Percentiles rank a stretch among this genome's conserved stretches.
Conservation (phyloP, 768 basidiomycete species). For the Xanthoconium stramineum region DNA sequence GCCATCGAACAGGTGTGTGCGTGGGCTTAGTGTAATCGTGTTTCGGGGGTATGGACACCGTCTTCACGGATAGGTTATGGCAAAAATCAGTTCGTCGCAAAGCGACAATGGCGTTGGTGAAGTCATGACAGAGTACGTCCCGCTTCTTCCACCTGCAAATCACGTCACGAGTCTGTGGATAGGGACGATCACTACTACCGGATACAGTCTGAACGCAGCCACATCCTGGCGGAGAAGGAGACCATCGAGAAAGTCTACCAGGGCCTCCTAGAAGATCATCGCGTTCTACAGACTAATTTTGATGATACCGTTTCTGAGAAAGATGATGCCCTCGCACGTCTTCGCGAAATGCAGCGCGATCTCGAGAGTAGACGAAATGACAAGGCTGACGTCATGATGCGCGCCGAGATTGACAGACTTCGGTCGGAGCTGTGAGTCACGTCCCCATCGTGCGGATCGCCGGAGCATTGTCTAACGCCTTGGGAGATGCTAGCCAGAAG, state of each 20-base stretch:
- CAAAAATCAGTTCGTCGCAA: constrained; percentile 56
- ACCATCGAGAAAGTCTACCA: constrained; percentile 82
- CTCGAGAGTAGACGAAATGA: constrained; percentile 59
- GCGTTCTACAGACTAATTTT: constrained; percentile 65
- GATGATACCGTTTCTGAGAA: constrained; percentile 79
- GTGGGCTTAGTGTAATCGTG: background rate
- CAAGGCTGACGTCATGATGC: constrained; percentile 73
- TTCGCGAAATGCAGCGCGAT: constrained; percentile 60
- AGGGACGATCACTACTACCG: constrained; percentile 89
- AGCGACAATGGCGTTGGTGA: constrained; percentile 50
- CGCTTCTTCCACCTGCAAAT: constrained; percentile 1
- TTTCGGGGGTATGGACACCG: background rate
- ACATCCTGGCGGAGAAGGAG: constrained; percentile 80
- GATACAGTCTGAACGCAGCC: constrained; percentile 77
- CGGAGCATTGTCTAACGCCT: constrained; percentile 22
- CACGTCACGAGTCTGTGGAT: constrained; percentile 13
- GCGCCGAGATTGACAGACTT: constrained; percentile 79
- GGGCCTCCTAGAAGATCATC: constrained; percentile 70
- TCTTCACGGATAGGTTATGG: constrained; percentile 58
- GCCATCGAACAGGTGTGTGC: constrained; percentile 82
- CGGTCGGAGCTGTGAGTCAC: constrained; percentile 77
- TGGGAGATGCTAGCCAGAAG: constrained; percentile 66
- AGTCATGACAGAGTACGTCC: constrained; percentile 76
- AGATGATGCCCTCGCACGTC: constrained; percentile 64
- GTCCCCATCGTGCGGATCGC: background rate